Evolutionary conservation across 345 rosid species (phyloP).

Genomic region (Populus pruinosa): DNA sequence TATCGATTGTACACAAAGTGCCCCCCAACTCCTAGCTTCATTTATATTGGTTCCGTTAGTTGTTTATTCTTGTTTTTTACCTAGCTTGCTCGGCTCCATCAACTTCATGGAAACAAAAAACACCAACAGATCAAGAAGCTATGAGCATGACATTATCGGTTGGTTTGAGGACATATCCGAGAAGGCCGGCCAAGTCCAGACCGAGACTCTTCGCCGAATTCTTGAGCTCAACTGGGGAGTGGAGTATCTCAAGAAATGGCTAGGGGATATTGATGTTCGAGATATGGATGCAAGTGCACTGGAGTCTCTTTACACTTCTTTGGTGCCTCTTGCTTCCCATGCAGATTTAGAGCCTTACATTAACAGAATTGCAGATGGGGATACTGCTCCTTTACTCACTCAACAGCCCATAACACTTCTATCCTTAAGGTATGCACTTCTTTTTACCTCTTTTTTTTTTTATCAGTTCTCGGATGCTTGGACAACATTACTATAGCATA

Average conservation of each 20-base stretch:
- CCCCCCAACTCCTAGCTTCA: neutral
- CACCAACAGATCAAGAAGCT: constrained; percentile 15
- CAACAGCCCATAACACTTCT: constrained; percentile 62
- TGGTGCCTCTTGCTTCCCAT: constrained; percentile 81
- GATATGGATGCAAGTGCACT: constrained; percentile 54
- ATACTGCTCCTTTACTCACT: constrained; percentile 66
- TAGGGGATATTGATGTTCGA: constrained; percentile 43
- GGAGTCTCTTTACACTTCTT: constrained; percentile 63
- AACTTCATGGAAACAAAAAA: neutral
- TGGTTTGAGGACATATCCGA: constrained; percentile 65
- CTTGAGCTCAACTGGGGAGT: constrained; percentile 55
- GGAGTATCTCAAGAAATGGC: constrained; percentile 66
- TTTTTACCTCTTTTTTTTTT: neutral
- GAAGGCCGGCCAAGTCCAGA: constrained; percentile 53
- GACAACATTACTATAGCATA: neutral
- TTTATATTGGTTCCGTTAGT: neutral
- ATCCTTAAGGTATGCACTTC: constrained; percentile 59
- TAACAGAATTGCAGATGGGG: constrained; percentile 83
- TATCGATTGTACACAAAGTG: neutral
- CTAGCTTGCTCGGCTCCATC: neutral
- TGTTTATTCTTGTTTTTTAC: neutral
- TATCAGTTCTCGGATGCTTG: neutral
- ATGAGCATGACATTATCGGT: constrained; percentile 41
- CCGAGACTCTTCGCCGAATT: constrained; percentile 65
- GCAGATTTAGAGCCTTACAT: constrained; percentile 79